Evolutionary conservation across 2,329 filamentous ascomycete species (phyloP), one percentile per base, ranked within the genome.

Genomic region (Clonostachys chloroleuca): DNA sequence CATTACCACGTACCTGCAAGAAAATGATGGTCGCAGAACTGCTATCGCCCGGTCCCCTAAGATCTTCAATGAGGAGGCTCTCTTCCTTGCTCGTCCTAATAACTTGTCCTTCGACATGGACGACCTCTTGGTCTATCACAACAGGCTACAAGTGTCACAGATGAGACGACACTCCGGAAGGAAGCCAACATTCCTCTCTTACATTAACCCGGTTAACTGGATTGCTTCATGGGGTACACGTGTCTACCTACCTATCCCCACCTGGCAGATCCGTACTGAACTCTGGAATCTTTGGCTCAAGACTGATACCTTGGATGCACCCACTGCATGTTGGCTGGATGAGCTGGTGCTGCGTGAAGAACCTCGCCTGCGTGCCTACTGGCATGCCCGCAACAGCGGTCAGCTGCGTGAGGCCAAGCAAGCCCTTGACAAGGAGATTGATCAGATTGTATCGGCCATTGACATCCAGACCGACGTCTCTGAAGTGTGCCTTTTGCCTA

Each of bases 211-310:
- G 2, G 39, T 55, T 7, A 52, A 54, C 6, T 59, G 59, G 57
- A 50, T 56, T 5, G 50, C 54, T 3, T 58, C 57, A 56, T 52
- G 50, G 37, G 57, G 55, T 43, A 60, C 51, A 47, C 49, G 56
- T 34, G 56, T 64, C 10, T 62, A 63, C 47, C 55, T 56, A 3
- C 65, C 56, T 2, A 55, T 74, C 0, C 73, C 73, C 0, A 77
- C 74, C 8, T 73, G 72, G 50, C 68, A 61, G 43, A 66, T 74
- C 43, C 64, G 74, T n/a, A 74, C 72, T 2, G 61, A 70, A 49
- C 66, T 77, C 39, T 77, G 74, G 74, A 72, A 72, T 49, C 62
- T 65, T 13, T 77, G 74, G 74, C 70, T 74, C 44, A 67, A 70
- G 18, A 64, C 65, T 1, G 62, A 61, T 33, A 66, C 67, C 34